Evolutionary conservation across 768 basidiomycete genomes (phyloP), one percentile per base, ranked within the genome.

Genomic region (Tricholomella constricta): DNA sequence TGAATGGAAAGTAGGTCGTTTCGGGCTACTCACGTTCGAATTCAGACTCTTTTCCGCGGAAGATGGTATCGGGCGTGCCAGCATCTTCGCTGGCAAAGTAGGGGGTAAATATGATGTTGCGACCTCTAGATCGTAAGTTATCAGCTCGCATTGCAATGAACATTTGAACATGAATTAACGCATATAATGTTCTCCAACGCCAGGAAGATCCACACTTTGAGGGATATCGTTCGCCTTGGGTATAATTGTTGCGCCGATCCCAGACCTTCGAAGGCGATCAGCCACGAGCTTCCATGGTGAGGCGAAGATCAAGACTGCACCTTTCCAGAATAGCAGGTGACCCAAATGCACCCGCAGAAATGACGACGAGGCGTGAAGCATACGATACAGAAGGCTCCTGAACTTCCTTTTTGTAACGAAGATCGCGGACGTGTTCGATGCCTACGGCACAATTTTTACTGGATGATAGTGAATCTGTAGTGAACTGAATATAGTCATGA

Each of bases 171-270:
- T 34, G 22, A n/a, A 48, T 62, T 34, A 46, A 79, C 82, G 83
- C 57, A 78, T 74, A 47, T 80, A 83, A 56, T 89, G 81, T 62
- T 87, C 85, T 10, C 91, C 90, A 0, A 94, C 90, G 15, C 85
- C 86, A 1, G 88, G 87, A 12, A 91, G 78, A 48, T 89, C 82
- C 12, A 88, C 75, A 23, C 82, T 45, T 52, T 75, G 71, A 6
- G 68, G 58, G 27, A 92, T 78, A 10, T 72, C 74, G 47, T 79
- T 69, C 29, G 68, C 69, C 35, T 77, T 61, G 35, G 91, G 69
- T 35, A 86, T 58, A 0, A 68, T 62, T 2, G 63, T 58, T 0
- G 78, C 74, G 2, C 91, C 91, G 48, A 94, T 85, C 6, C 91
- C 88, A 0, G 85, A 87, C 27, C 72, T 72, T 38, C 9, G 19